These are phyloP conservation scores for Cyberlindnera mrakii DNA, from an alignment of 805 yeast genomes.

Conservation along the genomic window DNA sequence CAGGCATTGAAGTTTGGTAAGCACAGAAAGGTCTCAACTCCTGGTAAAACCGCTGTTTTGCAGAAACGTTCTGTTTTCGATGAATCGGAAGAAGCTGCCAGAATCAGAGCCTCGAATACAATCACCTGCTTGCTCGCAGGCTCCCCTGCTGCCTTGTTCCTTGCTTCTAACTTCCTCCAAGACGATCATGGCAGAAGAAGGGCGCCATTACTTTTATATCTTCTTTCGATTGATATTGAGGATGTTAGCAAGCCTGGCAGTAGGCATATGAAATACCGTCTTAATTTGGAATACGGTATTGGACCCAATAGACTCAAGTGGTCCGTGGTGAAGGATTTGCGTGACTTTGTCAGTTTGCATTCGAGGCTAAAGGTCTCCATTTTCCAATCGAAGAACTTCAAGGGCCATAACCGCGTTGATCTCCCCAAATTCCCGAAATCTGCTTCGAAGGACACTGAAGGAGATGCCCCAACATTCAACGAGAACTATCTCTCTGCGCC, in stretches of 20 bases:
- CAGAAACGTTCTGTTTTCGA: constrained; percentile 4
- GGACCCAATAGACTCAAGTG: constrained; percentile 75
- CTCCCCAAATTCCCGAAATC: constrained; percentile 33
- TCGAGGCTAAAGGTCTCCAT: constrained; percentile 53
- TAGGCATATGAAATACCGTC: constrained; percentile 39
- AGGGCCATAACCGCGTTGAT: constrained; percentile 23
- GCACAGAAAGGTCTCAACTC: background rate
- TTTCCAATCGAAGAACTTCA: constrained; percentile 30
- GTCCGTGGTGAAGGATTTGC: constrained; percentile 67
- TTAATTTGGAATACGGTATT: constrained; percentile 88
- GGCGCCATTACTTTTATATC: constrained; percentile 75
- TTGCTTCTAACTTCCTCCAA: constrained; percentile 66
- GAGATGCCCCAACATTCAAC: constrained; percentile 14
- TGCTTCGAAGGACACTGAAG: constrained; percentile 3
- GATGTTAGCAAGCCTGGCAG: constrained; percentile 35
- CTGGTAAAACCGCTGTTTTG: background rate
- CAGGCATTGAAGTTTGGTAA: constrained; percentile 22
- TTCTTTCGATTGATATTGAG: constrained; percentile 60
- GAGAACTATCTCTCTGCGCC: constrained; percentile 19
- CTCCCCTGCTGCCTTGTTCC: constrained; percentile 65
- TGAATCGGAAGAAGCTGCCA: constrained; percentile 20
- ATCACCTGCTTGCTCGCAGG: constrained; percentile 55
- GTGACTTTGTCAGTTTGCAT: constrained; percentile 69
- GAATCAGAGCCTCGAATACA: constrained; percentile 34
- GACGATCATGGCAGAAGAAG: constrained; percentile 75